Evolutionary conservation across 306 rosid genomes (phyloP).

Genomic region (Hippophae rhamnoides): DNA sequence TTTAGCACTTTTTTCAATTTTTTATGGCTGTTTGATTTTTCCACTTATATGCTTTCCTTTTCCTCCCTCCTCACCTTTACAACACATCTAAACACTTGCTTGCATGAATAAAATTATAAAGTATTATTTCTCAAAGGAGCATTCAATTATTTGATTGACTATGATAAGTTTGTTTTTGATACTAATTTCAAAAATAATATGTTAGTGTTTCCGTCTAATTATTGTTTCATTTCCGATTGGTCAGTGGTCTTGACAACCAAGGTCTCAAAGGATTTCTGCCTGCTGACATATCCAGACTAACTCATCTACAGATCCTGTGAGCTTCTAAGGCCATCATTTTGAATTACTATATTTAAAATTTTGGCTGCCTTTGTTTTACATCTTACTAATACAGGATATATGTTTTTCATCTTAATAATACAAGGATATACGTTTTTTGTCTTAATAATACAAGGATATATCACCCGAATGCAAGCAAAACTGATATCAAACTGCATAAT

Average conservation of each 20-base stretch:
- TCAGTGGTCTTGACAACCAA: constrained; percentile 90
- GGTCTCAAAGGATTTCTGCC: constrained; percentile 82
- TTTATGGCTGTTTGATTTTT: not conserved
- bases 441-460: constrained; percentile 3
- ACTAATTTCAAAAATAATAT: constrained; percentile 7
- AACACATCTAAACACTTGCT: too few relatives aligned
- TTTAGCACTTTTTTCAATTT: constrained; percentile 4
- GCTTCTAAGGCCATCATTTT: constrained; percentile 22
- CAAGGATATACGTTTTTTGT: constrained; percentile 2
- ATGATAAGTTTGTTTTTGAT: not conserved
- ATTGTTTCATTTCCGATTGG: constrained; percentile 29
- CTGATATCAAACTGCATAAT: not conserved
- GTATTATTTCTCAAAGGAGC: too few relatives aligned
- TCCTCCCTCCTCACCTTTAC: too few relatives aligned
- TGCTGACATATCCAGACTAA: constrained; percentile 60
- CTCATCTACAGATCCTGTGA: constrained; percentile 69
- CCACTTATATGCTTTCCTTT: not conserved
- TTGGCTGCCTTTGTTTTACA: not conserved
- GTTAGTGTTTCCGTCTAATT: constrained; percentile 16
- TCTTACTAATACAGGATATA: not conserved
- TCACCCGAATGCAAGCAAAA: not conserved
- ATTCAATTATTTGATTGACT: too few relatives aligned
- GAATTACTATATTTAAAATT: not conserved
- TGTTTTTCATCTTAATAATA: not conserved
- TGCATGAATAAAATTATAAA: too few relatives aligned